Conservation (phyloP, 352 stramenopile genomes). For the Stephanocyclus meneghinianus region DNA sequence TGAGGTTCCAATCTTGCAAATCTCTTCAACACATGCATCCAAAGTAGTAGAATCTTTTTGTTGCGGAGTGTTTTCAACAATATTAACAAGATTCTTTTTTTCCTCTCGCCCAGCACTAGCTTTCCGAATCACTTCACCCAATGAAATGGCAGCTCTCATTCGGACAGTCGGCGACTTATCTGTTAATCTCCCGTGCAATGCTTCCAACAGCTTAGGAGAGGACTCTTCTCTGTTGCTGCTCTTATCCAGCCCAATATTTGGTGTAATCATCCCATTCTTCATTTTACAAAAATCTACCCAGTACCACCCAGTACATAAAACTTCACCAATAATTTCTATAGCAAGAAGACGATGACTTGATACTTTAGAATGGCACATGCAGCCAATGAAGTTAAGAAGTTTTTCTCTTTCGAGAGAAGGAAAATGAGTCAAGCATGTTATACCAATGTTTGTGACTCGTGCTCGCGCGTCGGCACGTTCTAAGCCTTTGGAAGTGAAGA, state of each 20-base stretch:
- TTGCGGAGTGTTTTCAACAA: background rate
- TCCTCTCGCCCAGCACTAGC: constrained; percentile 25
- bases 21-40: constrained; percentile 21
- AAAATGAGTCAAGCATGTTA: constrained; percentile 46
- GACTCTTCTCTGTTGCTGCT: constrained; percentile 6
- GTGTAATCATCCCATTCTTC: constrained; percentile 22
- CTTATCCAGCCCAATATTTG: constrained; percentile 15
- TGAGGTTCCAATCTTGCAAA: constrained; percentile 38
- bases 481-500: constrained; percentile 64
- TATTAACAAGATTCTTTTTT: constrained; percentile 14
- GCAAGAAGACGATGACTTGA: constrained; percentile 75
- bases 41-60: constrained; percentile 18
- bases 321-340: constrained; percentile 66
- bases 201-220: constrained; percentile 47
- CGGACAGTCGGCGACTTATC: constrained; percentile 74
- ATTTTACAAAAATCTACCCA: constrained; percentile 39
- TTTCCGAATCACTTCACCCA: constrained; percentile 45
- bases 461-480: constrained; percentile 61
- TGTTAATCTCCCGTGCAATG: constrained; percentile 61
- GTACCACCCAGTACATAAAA: constrained; percentile 68
- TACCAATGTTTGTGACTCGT: constrained; percentile 42
- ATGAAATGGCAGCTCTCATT: constrained; percentile 57
- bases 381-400: constrained; percentile 65
- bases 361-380: constrained; percentile 73
- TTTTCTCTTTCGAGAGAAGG: constrained; percentile 51